phyloP scores from a whole-genome alignment of 83 land plant genomes.

The Diphasiastrum complanatum region DNA sequence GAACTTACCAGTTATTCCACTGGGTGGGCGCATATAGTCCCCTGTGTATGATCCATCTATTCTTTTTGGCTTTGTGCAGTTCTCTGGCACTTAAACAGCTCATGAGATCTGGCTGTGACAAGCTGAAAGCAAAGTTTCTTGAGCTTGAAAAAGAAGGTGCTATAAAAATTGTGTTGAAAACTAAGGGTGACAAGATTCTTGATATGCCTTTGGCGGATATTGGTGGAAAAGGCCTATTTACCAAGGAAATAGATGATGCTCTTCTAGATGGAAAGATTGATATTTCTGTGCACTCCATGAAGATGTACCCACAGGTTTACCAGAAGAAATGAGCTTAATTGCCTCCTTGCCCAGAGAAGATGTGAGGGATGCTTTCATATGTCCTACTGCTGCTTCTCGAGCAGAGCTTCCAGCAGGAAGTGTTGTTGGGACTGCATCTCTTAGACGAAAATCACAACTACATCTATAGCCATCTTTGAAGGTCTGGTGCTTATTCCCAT shows the following conservation, averaged over 20 bases:
- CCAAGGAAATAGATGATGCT: constrained; percentile 95
- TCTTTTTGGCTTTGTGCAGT: no score
- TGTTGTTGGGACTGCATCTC: constrained; percentile 85
- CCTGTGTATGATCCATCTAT: no score
- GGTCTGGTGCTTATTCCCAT: constrained; percentile 23
- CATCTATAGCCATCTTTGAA: constrained; percentile 62
- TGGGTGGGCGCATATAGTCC: no score
- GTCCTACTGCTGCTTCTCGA: constrained; percentile 50
- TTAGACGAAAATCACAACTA: constrained; percentile 82
- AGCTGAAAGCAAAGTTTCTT: constrained; percentile 61
- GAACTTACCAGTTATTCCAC: no score
- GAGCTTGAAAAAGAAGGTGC: constrained; percentile 90
- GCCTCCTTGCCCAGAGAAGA: constrained; percentile 90
- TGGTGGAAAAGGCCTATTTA: constrained; percentile 98
- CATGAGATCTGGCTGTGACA: constrained; percentile 80
- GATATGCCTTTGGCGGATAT: constrained; percentile 93
- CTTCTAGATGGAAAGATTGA: constrained; percentile 70
- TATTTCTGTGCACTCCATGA: constrained; percentile 99
- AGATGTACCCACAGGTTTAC: constrained; percentile 97
- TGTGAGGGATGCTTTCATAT: constrained; percentile 92
- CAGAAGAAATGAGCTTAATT: constrained; percentile 68
- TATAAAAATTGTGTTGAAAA: constrained; percentile 80
- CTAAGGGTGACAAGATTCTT: constrained; percentile 86
- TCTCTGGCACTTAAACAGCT: constrained; percentile 94
- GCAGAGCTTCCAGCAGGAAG: constrained; percentile 89